phyloP scores from a whole-genome alignment of 768 basidiomycete species.

The Hydnomerulius pinastri region DNA sequence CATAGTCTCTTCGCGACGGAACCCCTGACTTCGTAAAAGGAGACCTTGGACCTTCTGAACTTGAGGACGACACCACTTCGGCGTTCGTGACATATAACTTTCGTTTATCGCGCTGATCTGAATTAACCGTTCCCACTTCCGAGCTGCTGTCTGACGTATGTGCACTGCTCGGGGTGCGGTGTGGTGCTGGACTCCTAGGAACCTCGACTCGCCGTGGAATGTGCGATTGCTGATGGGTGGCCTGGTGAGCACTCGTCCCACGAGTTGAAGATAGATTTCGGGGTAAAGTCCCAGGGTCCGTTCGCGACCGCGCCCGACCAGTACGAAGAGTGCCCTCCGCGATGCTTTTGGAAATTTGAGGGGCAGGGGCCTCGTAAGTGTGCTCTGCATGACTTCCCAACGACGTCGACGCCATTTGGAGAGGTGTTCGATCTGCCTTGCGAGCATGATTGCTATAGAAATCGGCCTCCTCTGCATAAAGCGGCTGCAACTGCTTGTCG shows the following conservation, averaged over 20 bases:
- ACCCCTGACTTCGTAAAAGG: slow-evolving; percentile 18
- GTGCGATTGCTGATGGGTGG: slow-evolving; percentile 12
- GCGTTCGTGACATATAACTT: slow-evolving; percentile 49
- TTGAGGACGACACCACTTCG: slow-evolving; percentile 41
- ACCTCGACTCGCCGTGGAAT: slow-evolving; percentile 27
- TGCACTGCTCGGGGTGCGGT: slow-evolving; percentile 10
- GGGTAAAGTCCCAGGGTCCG: slow-evolving; percentile 25
- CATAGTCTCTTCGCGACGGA: slow-evolving; percentile 19
- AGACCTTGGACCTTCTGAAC: slow-evolving; percentile 36
- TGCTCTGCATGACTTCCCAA: slow-evolving; percentile 10
- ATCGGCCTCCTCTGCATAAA: slow-evolving; percentile 10
- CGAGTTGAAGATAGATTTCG: slow-evolving; percentile 9
- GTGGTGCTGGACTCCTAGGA: slow-evolving; percentile 15
- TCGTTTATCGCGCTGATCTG: slow-evolving; percentile 28
- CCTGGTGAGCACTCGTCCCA: slow-evolving; percentile 9
- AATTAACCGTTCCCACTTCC: slow-evolving; percentile 37
- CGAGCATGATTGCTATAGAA: slow-evolving; percentile 8
- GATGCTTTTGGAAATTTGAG: slow-evolving; percentile 9
- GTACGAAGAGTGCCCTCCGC: slow-evolving; percentile 15
- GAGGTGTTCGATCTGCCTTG: slow-evolving; percentile 10
- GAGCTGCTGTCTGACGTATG: slow-evolving; percentile 11
- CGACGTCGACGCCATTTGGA: slow-evolving; percentile 7
- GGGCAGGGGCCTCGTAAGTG: background rate
- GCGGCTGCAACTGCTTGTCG: slow-evolving; percentile 18
- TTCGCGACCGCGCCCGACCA: slow-evolving; percentile 30